Evolutionary conservation across 2,329 filamentous ascomycete species (phyloP).

Genomic region (Alternaria brassicae): DNA sequence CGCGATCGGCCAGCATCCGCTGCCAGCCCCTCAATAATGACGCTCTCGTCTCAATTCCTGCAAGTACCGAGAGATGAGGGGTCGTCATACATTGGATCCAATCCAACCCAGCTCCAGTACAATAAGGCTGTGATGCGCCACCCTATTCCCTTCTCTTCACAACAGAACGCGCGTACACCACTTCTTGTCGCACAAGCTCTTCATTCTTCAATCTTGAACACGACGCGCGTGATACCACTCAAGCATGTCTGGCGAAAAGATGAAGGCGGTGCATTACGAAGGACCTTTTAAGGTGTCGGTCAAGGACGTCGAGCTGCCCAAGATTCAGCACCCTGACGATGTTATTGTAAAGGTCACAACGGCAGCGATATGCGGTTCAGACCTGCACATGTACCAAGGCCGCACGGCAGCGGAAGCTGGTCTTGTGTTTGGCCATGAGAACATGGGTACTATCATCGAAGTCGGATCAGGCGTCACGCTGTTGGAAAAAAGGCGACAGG

Average conservation of each 20-base stretch:
- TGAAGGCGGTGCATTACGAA: constrained; percentile 70
- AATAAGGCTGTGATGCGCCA: not conserved
- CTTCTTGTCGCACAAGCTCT: not conserved
- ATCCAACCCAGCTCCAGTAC: not conserved
- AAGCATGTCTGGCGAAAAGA: constrained; percentile 45
- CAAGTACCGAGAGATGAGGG: constrained; percentile 6
- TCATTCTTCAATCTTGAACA: not conserved
- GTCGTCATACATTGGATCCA: not conserved
- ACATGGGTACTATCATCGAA: constrained; percentile 66
- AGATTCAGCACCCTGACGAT: constrained; percentile 69
- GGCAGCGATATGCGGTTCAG: constrained; percentile 64
- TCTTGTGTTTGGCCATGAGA: constrained; percentile 69
- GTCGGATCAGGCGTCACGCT: constrained; percentile 66
- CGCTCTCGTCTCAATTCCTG: not conserved
- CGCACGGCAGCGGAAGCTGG: constrained; percentile 68
- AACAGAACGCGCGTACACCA: not conserved
- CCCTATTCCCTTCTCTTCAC: not conserved
- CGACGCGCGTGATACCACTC: not conserved
- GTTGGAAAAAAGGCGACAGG: constrained; percentile 67
- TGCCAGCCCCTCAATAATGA: constrained; percentile 13
- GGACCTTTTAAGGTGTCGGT: constrained; percentile 69
- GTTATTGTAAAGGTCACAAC: constrained; percentile 71
- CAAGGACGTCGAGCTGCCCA: constrained; percentile 65
- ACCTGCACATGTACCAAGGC: constrained; percentile 68
- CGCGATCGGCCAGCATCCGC: constrained; percentile 1